phyloP scores from a whole-genome alignment of 2,329 filamentous ascomycete species.

The Xylariaceae sp. region DNA sequence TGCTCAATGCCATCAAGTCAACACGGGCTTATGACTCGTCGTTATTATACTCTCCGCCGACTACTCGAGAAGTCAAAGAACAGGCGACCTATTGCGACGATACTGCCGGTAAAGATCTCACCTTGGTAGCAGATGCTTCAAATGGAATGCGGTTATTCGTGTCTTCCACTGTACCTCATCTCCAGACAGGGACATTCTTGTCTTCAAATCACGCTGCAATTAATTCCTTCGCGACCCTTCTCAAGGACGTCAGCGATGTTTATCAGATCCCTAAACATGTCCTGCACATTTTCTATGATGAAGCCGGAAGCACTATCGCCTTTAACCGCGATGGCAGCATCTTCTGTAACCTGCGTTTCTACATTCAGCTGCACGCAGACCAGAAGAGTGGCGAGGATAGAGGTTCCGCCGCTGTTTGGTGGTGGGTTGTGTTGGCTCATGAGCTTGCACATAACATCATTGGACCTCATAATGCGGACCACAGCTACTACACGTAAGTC shows the following conservation, averaged over 20 bases:
- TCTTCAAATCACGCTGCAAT: constrained; percentile 65
- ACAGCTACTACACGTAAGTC: constrained; percentile 80
- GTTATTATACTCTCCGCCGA: constrained; percentile 74
- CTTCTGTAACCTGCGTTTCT: constrained; percentile 94
- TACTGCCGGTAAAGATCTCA: constrained; percentile 74
- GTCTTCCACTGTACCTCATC: constrained; percentile 56
- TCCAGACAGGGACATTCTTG: constrained; percentile 64
- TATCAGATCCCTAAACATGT: constrained; percentile 74
- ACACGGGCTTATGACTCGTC: constrained; percentile 79
- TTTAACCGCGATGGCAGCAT: constrained; percentile 89
- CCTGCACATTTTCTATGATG: constrained; percentile 88
- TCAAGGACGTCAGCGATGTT: constrained; percentile 72
- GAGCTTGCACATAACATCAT: constrained; percentile 96
- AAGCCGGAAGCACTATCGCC: constrained; percentile 80
- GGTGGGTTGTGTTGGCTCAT: constrained; percentile 96
- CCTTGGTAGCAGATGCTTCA: constrained; percentile 71
- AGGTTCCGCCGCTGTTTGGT: constrained; percentile 79
- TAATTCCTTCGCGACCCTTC: constrained; percentile 71
- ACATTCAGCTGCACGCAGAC: constrained; percentile 75
- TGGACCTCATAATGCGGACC: constrained; percentile 74
- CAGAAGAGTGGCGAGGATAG: constrained; percentile 56
- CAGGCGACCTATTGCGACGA: constrained; percentile 87
- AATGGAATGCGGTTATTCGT: constrained; percentile 79
- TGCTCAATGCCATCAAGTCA: constrained; percentile 79
- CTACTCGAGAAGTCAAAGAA: constrained; percentile 77